phyloP scores from a whole-genome alignment of 306 rosid species.

The Fragaria iinumae region DNA sequence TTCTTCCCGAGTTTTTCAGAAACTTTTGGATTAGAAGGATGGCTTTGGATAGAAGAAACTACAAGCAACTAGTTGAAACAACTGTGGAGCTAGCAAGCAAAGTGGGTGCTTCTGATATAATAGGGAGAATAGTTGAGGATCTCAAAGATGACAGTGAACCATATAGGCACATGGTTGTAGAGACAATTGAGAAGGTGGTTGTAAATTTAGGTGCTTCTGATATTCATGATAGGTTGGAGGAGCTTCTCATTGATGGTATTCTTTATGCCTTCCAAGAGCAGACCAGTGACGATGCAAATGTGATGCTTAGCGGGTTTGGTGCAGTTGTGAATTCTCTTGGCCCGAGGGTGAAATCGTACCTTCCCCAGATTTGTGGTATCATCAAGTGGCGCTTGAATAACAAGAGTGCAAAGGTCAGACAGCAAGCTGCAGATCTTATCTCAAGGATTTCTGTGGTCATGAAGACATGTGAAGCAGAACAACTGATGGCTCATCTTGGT shows the following conservation, averaged over 20 bases:
- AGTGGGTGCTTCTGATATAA: constrained; percentile 88
- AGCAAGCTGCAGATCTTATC: constrained; percentile 95
- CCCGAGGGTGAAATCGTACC: constrained; percentile 86
- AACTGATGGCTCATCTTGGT: constrained; percentile 97
- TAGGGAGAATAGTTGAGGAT: constrained; percentile 88
- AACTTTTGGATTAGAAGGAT: constrained; percentile 96
- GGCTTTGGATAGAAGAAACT: constrained; percentile 91
- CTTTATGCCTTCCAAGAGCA: constrained; percentile 99
- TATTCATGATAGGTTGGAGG: constrained; percentile 87
- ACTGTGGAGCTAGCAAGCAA: constrained; percentile 94
- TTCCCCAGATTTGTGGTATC: constrained; percentile 97
- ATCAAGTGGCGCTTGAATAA: constrained; percentile 96
- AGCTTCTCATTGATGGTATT: constrained; percentile 90
- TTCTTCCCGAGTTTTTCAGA: constrained; percentile 78
- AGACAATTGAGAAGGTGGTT: constrained; percentile 91
- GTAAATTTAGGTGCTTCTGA: constrained; percentile 86
- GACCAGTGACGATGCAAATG: constrained; percentile 97
- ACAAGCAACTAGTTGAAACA: constrained; percentile 84
- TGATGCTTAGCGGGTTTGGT: constrained; percentile 94
- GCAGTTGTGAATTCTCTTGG: constrained; percentile 96
- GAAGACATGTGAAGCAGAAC: constrained; percentile 97
- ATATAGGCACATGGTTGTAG: constrained; percentile 94
- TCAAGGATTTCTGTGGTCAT: constrained; percentile 93
- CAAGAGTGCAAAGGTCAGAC: constrained; percentile 96
- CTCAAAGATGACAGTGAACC: constrained; percentile 97